phyloP scores from a whole-genome alignment of 257 asterid genomes.

The Linderniella brevidens region DNA sequence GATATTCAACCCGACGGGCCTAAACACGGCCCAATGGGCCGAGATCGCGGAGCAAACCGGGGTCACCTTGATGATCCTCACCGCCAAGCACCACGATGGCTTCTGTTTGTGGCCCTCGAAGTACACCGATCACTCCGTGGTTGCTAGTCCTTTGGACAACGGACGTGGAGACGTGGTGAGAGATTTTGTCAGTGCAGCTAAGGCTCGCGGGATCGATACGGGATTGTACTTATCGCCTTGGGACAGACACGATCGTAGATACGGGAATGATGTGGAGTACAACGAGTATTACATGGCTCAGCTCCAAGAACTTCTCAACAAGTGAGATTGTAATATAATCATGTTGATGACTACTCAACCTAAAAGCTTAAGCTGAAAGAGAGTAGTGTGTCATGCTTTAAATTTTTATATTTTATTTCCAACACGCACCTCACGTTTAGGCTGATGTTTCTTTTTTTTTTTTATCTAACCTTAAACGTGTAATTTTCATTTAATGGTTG shows the following conservation, averaged over 20 bases:
- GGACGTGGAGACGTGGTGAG: slow-evolving; percentile 65
- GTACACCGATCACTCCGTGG: slow-evolving; percentile 72
- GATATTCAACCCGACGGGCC: slow-evolving; percentile 45
- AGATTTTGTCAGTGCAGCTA: slow-evolving; percentile 49
- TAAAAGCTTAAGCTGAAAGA: no score
- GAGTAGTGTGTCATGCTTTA: no score
- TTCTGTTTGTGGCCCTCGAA: slow-evolving; percentile 93
- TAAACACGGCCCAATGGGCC: slow-evolving; percentile 65
- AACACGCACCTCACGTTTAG: no score
- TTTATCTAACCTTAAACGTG: no score
- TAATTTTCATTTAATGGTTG: no score
- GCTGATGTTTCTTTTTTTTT: no score
- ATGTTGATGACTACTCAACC: no score
- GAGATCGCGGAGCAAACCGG: slow-evolving; percentile 56
- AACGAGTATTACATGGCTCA: slow-evolving; percentile 89
- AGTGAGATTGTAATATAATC: slow-evolving; percentile 14
- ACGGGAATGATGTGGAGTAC: slow-evolving; percentile 44
- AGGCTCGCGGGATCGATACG: slow-evolving; percentile 44
- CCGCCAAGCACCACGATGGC: slow-evolving; percentile 93
- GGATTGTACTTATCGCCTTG: slow-evolving; percentile 92
- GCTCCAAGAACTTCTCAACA: slow-evolving; percentile 64
- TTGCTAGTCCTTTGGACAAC: slow-evolving; percentile 55
- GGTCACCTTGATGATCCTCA: slow-evolving; percentile 52
- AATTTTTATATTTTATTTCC: no score
- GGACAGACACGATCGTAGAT: slow-evolving; percentile 80